Percentiles rank a stretch among this genome's conserved stretches.
These are phyloP conservation scores for Alternaria consortialis DNA, from an alignment of 2,329 filamentous ascomycete genomes.

Conservation along the genomic window DNA sequence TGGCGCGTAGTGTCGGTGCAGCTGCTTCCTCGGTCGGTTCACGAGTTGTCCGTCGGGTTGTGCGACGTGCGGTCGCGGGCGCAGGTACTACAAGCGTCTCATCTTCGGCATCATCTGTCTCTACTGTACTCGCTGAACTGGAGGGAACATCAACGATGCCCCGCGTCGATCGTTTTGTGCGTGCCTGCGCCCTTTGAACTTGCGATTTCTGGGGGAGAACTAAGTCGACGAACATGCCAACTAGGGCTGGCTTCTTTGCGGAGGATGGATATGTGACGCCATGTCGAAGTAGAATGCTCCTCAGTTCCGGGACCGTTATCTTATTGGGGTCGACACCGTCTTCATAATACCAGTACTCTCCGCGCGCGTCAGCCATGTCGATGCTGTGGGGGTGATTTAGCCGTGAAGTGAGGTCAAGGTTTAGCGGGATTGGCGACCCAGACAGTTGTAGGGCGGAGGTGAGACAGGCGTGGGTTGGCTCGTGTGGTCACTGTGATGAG, in stretches of 20 bases:
- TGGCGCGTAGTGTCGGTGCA: slow-evolving; percentile 33
- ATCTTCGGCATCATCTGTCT: slow-evolving; percentile 64
- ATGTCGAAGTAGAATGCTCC: slow-evolving; percentile 90
- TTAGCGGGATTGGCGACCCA: neutral
- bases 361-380: slow-evolving; percentile 46
- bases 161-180: slow-evolving; percentile 84
- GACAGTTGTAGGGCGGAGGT: neutral
- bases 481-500: slow-evolving; percentile 5
- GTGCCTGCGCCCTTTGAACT: slow-evolving; percentile 76
- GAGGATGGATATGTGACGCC: slow-evolving; percentile 85
- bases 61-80: slow-evolving; percentile 34
- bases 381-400: neutral
- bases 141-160: slow-evolving; percentile 77
- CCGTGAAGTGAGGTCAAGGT: neutral
- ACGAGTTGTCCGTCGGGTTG: slow-evolving; percentile 51
- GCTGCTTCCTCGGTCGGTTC: slow-evolving; percentile 52
- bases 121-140: slow-evolving; percentile 69
- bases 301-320: slow-evolving; percentile 86
- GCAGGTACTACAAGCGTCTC: slow-evolving; percentile 57
- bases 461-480: slow-evolving; percentile 4
- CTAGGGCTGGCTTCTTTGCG: slow-evolving; percentile 89
- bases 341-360: slow-evolving; percentile 72
- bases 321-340: slow-evolving; percentile 83
- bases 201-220: slow-evolving; percentile 80
- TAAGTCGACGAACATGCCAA: slow-evolving; percentile 82